These are phyloP conservation scores for Naumovozyma dairenensis DNA, from an alignment of 805 yeast species.

Conservation along the genomic window DNA sequence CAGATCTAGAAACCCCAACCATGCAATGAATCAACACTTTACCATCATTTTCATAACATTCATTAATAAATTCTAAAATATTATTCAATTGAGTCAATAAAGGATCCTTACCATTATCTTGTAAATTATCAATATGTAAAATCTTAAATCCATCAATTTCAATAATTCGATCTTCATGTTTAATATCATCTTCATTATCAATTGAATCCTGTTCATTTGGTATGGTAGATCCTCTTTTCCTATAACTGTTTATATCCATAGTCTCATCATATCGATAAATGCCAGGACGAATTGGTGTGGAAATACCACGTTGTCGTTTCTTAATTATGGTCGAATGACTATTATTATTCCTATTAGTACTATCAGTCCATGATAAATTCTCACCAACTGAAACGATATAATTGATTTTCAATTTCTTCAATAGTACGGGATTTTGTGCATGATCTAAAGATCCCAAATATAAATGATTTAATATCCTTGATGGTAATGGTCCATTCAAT, in stretches of 20 bases:
- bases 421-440: slow-evolving; percentile 60
- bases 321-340: slow-evolving; percentile 1
- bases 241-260: too few relatives aligned
- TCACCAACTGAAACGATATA: slow-evolving; percentile 86
- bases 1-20: slow-evolving; percentile 91
- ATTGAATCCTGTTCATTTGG: not conserved
- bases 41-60: slow-evolving; percentile 35
- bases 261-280: not conserved
- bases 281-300: slow-evolving; percentile 10
- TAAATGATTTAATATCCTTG: slow-evolving; percentile 70
- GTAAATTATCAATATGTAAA: slow-evolving; percentile 61
- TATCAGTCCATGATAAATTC: slow-evolving; percentile 44
- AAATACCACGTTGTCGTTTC: slow-evolving; percentile 11
- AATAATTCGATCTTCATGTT: slow-evolving; percentile 5
- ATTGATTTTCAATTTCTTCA: slow-evolving; percentile 56
- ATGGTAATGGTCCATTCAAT: slow-evolving; percentile 65
- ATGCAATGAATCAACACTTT: slow-evolving; percentile 81
- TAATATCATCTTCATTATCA: not conserved
- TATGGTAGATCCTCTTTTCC: not conserved
- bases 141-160: slow-evolving; percentile 25
- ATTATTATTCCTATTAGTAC: not conserved
- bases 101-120: slow-evolving; percentile 87
- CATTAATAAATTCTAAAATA: slow-evolving; percentile 58
- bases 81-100: slow-evolving; percentile 50
- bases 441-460: slow-evolving; percentile 79